Conservation (phyloP, 345 rosid species). For the Syzygium oleosum region DNA sequence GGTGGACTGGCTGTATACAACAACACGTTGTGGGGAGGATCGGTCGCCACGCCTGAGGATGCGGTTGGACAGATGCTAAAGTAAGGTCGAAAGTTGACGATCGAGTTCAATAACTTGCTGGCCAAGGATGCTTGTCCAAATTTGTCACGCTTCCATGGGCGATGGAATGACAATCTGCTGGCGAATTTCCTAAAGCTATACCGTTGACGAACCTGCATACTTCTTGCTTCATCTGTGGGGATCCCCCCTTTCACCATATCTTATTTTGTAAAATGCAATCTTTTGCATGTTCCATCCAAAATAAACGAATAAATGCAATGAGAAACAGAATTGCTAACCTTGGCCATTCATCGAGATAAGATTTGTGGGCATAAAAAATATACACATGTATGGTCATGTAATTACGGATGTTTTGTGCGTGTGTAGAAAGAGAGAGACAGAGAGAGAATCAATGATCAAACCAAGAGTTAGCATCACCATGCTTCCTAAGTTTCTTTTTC, state of each 20-base stretch:
- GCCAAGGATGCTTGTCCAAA: conserved; percentile 37
- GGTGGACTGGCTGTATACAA: conserved; percentile 52
- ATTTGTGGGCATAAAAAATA: not conserved
- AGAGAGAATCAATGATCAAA: not conserved
- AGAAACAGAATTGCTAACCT: not conserved
- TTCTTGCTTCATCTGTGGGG: not conserved
- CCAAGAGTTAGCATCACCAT: not conserved
- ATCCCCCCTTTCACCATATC: not conserved
- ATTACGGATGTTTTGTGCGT: not conserved
- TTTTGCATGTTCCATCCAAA: not conserved
- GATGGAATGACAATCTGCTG: conserved; percentile 54
- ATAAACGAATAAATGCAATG: not conserved
- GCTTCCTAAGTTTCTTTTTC: not conserved
- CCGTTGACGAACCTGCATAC: not conserved
- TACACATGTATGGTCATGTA: not conserved
- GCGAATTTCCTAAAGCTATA: conserved; percentile 8
- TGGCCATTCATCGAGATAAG: not conserved
- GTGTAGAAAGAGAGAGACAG: not conserved
- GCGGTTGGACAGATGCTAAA: conserved; percentile 4
- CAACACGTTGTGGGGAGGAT: conserved; percentile 48
- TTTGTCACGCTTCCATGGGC: conserved; percentile 41
- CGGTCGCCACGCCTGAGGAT: conserved; percentile 28
- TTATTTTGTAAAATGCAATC: not conserved
- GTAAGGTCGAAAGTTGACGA: not conserved
- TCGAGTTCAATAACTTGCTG: conserved; percentile 33